phyloP scores from a whole-genome alignment of 2,329 filamentous ascomycete genomes.

The Pseudomassariella vexata region DNA sequence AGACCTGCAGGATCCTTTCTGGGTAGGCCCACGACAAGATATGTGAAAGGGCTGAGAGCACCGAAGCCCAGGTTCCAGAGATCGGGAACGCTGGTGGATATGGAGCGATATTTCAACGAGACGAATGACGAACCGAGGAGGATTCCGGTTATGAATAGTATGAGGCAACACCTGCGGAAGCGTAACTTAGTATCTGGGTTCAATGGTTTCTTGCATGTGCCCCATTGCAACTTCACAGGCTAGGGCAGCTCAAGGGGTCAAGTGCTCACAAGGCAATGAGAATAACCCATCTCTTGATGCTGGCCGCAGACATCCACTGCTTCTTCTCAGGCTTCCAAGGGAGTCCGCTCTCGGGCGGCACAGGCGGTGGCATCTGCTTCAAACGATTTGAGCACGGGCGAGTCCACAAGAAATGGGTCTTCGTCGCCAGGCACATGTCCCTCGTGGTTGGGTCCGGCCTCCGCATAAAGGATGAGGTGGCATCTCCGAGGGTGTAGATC shows the following conservation, averaged over 20 bases:
- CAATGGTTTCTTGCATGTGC: background rate
- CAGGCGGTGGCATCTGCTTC: conserved; percentile 4
- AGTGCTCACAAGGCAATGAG: conserved; percentile 6
- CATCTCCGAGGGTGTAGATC: conserved; percentile 21
- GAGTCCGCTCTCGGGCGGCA: conserved; percentile 4
- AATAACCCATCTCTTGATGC: conserved; percentile 8
- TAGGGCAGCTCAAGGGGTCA: too few relatives aligned
- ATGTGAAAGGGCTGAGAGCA: conserved; percentile 18
- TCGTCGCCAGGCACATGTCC: conserved; percentile 17
- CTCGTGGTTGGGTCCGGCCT: conserved; percentile 15
- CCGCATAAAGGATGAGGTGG: conserved; percentile 20
- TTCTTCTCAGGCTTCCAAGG: conserved; percentile 6
- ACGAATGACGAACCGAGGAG: conserved; percentile 9
- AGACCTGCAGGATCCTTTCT: conserved; percentile 20
- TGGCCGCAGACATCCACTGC: conserved; percentile 9
- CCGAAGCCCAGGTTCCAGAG: conserved; percentile 25
- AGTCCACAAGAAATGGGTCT: conserved; percentile 10
- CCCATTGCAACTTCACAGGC: too few relatives aligned
- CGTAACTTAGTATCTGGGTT: background rate
- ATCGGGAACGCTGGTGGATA: conserved; percentile 11
- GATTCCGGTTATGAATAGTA: conserved; percentile 7
- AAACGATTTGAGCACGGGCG: conserved; percentile 5
- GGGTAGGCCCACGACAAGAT: conserved; percentile 18
- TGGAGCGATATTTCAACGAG: conserved; percentile 10
- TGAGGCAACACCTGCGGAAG: conserved; percentile 7